Evolutionary conservation across 192 early-diverging fungal genomes (phyloP).

Genomic region (Backusella circina): DNA sequence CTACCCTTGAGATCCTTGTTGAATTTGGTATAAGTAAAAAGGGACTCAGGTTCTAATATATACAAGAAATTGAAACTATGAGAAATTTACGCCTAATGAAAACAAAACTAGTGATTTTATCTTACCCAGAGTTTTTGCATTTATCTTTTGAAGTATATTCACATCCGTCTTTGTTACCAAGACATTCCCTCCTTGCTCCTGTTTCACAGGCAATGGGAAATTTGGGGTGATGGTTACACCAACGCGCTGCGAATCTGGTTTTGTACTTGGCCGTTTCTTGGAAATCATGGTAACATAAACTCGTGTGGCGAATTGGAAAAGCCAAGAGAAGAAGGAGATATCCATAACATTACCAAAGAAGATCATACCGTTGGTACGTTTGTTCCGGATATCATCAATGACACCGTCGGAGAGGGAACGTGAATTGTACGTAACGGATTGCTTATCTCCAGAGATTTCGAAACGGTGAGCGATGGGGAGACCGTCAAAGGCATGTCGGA

Average conservation of each 20-base stretch:
- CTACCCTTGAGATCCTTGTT: background rate
- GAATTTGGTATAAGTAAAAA: background rate
- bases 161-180: constrained; percentile 35
- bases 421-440: constrained; percentile 21
- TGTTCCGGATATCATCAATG: constrained; percentile 8
- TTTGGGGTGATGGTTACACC: constrained; percentile 32
- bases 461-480: constrained; percentile 28
- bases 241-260: background rate
- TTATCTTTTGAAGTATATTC: constrained; percentile 25
- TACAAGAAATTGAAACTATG: no score
- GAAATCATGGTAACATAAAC: background rate
- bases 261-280: background rate
- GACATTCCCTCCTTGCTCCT: background rate
- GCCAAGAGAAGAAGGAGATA: background rate
- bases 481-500: constrained; percentile 35
- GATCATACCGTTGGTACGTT: background rate
- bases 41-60: background rate
- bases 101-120: background rate
- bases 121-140: constrained; percentile 27
- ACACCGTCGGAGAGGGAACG: constrained; percentile 17
- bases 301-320: background rate
- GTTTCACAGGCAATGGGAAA: constrained; percentile 20
- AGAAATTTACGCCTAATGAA: no score
- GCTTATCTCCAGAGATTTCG: constrained; percentile 3
- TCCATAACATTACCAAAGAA: constrained; percentile 24